These are phyloP conservation scores for Phalaenopsis hybrid DNA, from an alignment of 116 monocot genomes.

Conservation along the genomic window DNA sequence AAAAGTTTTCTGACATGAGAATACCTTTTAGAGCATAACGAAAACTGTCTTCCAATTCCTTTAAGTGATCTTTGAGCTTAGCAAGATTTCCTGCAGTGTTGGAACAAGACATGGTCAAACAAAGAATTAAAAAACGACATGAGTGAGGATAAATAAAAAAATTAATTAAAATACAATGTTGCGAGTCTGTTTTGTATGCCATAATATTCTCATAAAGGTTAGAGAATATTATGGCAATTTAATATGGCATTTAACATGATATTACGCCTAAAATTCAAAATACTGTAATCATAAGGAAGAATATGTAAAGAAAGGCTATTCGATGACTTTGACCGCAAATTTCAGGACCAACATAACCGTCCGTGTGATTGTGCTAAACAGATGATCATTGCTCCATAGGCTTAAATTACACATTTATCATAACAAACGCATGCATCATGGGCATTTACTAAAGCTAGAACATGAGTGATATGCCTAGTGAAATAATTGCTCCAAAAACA, in stretches of 20 bases:
- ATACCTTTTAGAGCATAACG: conserved; percentile 5
- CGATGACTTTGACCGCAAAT: neutral
- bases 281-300: neutral
- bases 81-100: neutral
- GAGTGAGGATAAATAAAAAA: neutral
- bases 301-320: neutral
- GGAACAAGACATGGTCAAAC: neutral
- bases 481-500: too few species aligned
- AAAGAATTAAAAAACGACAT: neutral
- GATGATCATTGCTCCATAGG: neutral
- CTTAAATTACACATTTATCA: neutral
- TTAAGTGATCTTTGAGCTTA: conserved; percentile 1
- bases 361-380: neutral
- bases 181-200: neutral
- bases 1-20: neutral
- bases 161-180: neutral
- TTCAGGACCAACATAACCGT: neutral
- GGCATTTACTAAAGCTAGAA: neutral
- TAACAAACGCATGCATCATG: neutral
- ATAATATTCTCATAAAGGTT: neutral
- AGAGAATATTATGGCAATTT: neutral
- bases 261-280: neutral
- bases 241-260: neutral
- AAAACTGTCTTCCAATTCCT: conserved; percentile 4
- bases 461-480: neutral